phyloP scores from a whole-genome alignment of 257 asterid species.

The Haberlea rhodopensis region DNA sequence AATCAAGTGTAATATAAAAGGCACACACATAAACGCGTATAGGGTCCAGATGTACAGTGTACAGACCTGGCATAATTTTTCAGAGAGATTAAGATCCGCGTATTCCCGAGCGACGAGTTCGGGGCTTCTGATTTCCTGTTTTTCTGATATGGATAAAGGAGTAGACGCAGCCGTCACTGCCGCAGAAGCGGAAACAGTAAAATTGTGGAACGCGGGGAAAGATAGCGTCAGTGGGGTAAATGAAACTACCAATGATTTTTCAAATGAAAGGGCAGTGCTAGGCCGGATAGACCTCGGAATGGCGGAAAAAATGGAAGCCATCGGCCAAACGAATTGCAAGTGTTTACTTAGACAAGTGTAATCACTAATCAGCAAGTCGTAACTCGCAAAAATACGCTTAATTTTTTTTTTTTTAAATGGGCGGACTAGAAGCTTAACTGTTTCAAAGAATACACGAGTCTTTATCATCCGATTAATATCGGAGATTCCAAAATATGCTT shows the following conservation, averaged over 20 bases:
- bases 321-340: too few relatives aligned
- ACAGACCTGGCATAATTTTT: constrained; percentile 45
- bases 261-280: constrained; percentile 21
- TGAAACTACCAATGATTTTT: not conserved
- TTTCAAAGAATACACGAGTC: too few relatives aligned
- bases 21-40: too few relatives aligned
- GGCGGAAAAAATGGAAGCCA: constrained; percentile 19
- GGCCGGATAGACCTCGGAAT: constrained; percentile 37
- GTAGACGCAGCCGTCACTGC: constrained; percentile 24
- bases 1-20: too few relatives aligned
- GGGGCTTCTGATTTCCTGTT: constrained; percentile 43
- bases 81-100: constrained; percentile 75
- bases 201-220: constrained; percentile 27
- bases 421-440: too few relatives aligned
- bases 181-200: constrained; percentile 24
- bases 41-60: not conserved
- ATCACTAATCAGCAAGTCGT: too few relatives aligned
- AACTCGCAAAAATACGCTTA: too few relatives aligned
- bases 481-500: too few relatives aligned
- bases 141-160: constrained; percentile 26
- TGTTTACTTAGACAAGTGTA: too few relatives aligned
- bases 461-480: too few relatives aligned
- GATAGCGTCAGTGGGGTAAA: constrained; percentile 23
- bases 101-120: constrained; percentile 72
- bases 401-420: too few relatives aligned